Evolutionary conservation across 192 early-diverging fungal species (phyloP).

Genomic region (Coemansia sp.): DNA sequence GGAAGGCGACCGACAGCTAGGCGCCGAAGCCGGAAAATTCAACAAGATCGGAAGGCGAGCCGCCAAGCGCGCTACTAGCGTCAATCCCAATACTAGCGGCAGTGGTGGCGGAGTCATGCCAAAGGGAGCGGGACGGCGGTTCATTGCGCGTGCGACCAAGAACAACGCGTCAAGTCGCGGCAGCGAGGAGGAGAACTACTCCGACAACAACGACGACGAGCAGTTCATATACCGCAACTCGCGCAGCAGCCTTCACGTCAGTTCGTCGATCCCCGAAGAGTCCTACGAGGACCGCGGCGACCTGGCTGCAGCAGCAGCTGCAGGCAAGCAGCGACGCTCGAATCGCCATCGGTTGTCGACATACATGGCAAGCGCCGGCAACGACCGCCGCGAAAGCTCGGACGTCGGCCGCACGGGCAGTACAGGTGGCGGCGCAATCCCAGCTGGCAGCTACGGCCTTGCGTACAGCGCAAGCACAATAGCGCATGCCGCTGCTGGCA

Average conservation of each 20-base stretch:
- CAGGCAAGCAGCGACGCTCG: slow-evolving; percentile 30
- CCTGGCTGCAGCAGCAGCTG: too few species aligned
- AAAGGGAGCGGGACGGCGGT: slow-evolving; percentile 18
- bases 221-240: slow-evolving; percentile 58
- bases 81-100: slow-evolving; percentile 8
- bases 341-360: slow-evolving; percentile 52
- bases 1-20: slow-evolving; percentile 50
- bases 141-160: slow-evolving; percentile 30
- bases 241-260: slow-evolving; percentile 53
- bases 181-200: slow-evolving; percentile 47
- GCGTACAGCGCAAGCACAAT: slow-evolving; percentile 33
- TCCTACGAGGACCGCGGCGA: slow-evolving; percentile 32
- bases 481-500: slow-evolving; percentile 9
- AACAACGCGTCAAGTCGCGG: slow-evolving; percentile 43
- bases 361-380: slow-evolving; percentile 21
- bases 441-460: slow-evolving; percentile 28
- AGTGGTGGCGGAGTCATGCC: slow-evolving; percentile 11
- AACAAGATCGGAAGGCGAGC: slow-evolving; percentile 9
- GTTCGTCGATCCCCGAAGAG: slow-evolving; percentile 50
- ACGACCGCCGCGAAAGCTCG: slow-evolving; percentile 43
- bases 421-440: slow-evolving; percentile 17
- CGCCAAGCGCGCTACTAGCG: slow-evolving; percentile 11
- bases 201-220: slow-evolving; percentile 43
- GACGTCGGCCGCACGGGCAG: slow-evolving; percentile 23
- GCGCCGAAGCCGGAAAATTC: slow-evolving; percentile 28